Conservation (phyloP, 768 basidiomycete genomes). For the Pleurotus cornucopiae region DNA sequence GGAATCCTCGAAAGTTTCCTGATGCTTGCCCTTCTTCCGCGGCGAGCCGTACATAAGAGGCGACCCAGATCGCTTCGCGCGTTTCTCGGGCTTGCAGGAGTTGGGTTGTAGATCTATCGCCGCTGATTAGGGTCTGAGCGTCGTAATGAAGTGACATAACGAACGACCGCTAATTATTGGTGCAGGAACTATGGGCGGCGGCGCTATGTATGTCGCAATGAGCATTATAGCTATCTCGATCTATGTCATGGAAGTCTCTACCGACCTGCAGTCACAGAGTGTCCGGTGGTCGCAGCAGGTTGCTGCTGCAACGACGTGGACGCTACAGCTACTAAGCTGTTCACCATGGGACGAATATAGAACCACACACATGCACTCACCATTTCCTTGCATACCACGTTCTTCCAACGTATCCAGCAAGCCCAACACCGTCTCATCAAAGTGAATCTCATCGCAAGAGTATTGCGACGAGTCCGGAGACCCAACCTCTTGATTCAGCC, state of each 20-base stretch:
- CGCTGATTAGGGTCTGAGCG: neutral
- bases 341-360: neutral
- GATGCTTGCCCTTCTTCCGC: slow-evolving; percentile 43
- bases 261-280: neutral
- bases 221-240: neutral
- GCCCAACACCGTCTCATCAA: slow-evolving; percentile 32
- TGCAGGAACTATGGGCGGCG: too few species aligned
- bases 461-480: slow-evolving; percentile 16
- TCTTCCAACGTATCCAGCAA: slow-evolving; percentile 47
- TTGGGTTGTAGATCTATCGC: neutral
- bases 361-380: neutral
- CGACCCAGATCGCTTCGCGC: neutral
- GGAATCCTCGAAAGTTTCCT: slow-evolving; percentile 12
- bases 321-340: neutral
- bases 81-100: neutral
- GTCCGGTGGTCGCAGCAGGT: neutral
- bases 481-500: slow-evolving; percentile 5
- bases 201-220: too few species aligned
- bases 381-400: slow-evolving; percentile 14
- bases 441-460: slow-evolving; percentile 23
- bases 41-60: slow-evolving; percentile 11
- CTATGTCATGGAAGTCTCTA: neutral
- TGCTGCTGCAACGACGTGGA: neutral
- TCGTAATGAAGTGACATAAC: neutral
- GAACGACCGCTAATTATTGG: neutral